These are phyloP conservation scores for Yarrowia yakushimensis DNA, from an alignment of 805 yeast genomes.

Conservation along the genomic window DNA sequence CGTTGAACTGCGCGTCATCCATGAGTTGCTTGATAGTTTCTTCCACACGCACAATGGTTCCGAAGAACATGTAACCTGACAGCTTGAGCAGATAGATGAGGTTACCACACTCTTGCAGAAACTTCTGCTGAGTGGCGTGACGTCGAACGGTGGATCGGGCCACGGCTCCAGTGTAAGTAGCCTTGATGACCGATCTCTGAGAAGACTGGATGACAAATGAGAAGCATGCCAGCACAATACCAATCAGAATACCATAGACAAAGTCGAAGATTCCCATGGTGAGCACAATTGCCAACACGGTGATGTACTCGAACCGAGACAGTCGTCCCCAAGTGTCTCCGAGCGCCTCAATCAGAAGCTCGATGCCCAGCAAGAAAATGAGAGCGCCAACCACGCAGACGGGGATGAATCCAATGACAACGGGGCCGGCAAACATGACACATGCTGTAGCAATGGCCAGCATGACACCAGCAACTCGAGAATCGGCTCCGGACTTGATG, in stretches of 20 bases:
- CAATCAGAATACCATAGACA: constrained; percentile 86
- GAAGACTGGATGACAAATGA: constrained; percentile 95
- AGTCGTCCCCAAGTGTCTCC: constrained; percentile 80
- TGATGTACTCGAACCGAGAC: constrained; percentile 71
- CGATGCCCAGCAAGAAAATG: constrained; percentile 87
- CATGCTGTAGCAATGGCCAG: constrained; percentile 75
- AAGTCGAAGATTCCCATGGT: constrained; percentile 96
- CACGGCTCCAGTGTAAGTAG: constrained; percentile 78
- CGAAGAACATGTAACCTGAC: constrained; percentile 88
- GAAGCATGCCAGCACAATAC: constrained; percentile 85
- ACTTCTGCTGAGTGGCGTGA: constrained; percentile 84
- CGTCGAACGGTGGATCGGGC: constrained; percentile 91
- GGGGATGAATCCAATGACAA: constrained; percentile 89
- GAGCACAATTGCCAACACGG: constrained; percentile 80
- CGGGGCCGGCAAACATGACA: constrained; percentile 86
- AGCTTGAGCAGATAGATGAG: constrained; percentile 85
- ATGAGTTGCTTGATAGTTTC: constrained; percentile 62
- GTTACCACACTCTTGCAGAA: constrained; percentile 78
- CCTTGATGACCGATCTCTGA: constrained; percentile 72
- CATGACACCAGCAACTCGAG: constrained; percentile 83
- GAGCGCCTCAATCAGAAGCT: constrained; percentile 78
- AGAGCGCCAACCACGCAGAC: constrained; percentile 94
- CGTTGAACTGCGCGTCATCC: constrained; percentile 49
- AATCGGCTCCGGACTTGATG: constrained; percentile 92
- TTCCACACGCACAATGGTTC: constrained; percentile 92